Conservation (phyloP, 495 filamentous ascomycete species). For the Penicillium salamii region DNA sequence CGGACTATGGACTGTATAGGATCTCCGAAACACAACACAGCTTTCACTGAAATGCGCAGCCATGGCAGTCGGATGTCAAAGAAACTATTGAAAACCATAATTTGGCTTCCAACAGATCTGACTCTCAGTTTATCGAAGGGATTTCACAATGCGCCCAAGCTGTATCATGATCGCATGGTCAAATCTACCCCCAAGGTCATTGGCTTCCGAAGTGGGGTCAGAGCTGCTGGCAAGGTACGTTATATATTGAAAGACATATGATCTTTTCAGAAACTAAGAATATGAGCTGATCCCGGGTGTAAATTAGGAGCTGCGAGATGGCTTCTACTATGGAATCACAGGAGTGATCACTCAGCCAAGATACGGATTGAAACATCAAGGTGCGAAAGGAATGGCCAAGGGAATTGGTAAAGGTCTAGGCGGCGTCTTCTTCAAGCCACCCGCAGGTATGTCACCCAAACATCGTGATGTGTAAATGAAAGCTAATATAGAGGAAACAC, state of each 20-base stretch:
- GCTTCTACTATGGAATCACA: conserved; percentile 69
- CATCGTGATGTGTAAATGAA: no score
- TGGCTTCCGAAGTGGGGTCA: conserved; percentile 65
- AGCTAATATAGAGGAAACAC: no score
- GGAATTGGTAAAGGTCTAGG: conserved; percentile 75
- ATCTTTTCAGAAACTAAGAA: conserved; percentile 24
- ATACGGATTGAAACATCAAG: conserved; percentile 65
- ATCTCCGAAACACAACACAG: conserved; percentile 3
- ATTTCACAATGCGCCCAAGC: conserved; percentile 78
- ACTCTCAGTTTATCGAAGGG: conserved; percentile 75
- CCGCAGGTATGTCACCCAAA: conserved; percentile 52
- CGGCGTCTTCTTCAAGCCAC: conserved; percentile 66
- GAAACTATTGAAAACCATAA: conserved; percentile 66
- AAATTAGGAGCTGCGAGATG: conserved; percentile 61
- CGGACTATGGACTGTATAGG: conserved; percentile 11
- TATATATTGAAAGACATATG: background rate
- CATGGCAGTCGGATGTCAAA: conserved; percentile 30
- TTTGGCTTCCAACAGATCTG: conserved; percentile 79
- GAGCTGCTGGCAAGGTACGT: conserved; percentile 59
- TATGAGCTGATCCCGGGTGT: conserved; percentile 57
- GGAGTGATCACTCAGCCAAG: conserved; percentile 72
- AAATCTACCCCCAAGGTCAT: conserved; percentile 67
- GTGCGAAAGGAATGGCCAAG: conserved; percentile 65
- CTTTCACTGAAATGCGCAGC: conserved; percentile 33
- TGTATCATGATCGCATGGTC: conserved; percentile 77